Percentiles rank a stretch among this genome's conserved stretches.
Conservation (phyloP, 495 filamentous ascomycete genomes). For the Aspergillus sparsus region DNA sequence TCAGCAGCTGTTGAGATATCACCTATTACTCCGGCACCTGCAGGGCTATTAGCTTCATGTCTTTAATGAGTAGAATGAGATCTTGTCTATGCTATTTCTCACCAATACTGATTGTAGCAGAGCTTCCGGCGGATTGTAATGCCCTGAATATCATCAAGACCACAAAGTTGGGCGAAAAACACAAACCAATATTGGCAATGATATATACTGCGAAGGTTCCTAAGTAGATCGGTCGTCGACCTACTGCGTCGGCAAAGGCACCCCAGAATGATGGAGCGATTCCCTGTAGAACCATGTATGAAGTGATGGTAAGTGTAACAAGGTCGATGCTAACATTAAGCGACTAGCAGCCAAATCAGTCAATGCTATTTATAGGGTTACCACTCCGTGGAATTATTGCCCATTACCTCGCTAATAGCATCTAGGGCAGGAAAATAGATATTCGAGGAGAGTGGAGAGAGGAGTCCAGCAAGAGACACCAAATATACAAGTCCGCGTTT, state of each 20-base stretch:
- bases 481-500: too few species aligned
- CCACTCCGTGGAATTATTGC: too few species aligned
- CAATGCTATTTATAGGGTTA: conserved; percentile 40
- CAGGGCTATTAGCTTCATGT: too few species aligned
- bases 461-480: conserved; percentile 41
- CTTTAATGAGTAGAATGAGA: too few species aligned
- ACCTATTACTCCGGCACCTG: conserved; percentile 52
- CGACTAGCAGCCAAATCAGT: conserved; percentile 10
- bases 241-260: conserved; percentile 49
- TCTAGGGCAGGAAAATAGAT: conserved; percentile 54
- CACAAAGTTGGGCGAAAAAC: conserved; percentile 47
- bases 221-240: conserved; percentile 49
- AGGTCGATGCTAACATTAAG: conserved; percentile 45
- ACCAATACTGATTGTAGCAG: conserved; percentile 56
- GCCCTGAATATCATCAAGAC: conserved; percentile 49
- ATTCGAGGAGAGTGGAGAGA: conserved; percentile 37
- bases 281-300: conserved; percentile 55
- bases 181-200: conserved; percentile 50
- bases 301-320: conserved; percentile 54
- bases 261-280: conserved; percentile 55
- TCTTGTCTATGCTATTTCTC: too few species aligned
- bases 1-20: conserved; percentile 56
- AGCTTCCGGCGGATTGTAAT: conserved; percentile 53
- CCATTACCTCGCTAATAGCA: too few species aligned
- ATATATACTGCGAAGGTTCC: conserved; percentile 50